Conservation (phyloP, 768 basidiomycete species). For the Hypholoma fasciculare region DNA sequence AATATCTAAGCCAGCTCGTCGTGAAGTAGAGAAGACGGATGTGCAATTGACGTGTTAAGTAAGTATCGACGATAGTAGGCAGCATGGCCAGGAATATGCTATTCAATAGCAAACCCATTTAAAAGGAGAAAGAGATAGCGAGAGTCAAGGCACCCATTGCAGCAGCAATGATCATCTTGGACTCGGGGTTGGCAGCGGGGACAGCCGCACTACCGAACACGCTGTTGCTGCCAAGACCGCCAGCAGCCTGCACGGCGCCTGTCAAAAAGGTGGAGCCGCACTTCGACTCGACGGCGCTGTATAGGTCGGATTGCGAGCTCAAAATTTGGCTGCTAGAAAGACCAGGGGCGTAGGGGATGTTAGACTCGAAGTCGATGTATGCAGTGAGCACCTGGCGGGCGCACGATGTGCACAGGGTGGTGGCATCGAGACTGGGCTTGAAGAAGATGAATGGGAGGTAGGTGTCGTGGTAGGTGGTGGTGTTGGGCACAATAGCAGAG, state of each 20-base stretch:
- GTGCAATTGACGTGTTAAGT: slow-evolving; percentile 1
- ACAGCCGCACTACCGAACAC: slow-evolving; percentile 23
- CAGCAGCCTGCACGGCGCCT: slow-evolving; percentile 68
- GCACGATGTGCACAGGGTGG: slow-evolving; percentile 78
- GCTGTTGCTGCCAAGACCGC: slow-evolving; percentile 38
- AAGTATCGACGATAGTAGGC: slow-evolving; percentile 8
- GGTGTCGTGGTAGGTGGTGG: slow-evolving; percentile 48
- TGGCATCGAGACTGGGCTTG: slow-evolving; percentile 43
- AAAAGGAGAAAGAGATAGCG: slow-evolving; percentile 16
- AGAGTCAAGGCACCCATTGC: slow-evolving; percentile 26
- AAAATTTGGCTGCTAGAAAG: slow-evolving; percentile 65
- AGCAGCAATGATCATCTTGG: slow-evolving; percentile 22
- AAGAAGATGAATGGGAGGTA: slow-evolving; percentile 86
- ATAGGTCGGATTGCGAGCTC: slow-evolving; percentile 63
- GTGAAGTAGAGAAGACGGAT: background rate
- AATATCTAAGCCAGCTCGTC: slow-evolving; percentile 13
- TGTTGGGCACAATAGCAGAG: slow-evolving; percentile 51
- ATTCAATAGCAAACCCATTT: slow-evolving; percentile 18
- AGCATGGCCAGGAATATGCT: background rate
- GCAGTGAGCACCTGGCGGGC: slow-evolving; percentile 71
- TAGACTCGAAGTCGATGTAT: slow-evolving; percentile 78
- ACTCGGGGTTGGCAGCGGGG: slow-evolving; percentile 20
- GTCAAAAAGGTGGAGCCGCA: slow-evolving; percentile 77
- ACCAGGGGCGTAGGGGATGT: slow-evolving; percentile 75
- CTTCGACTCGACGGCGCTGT: slow-evolving; percentile 53